Evolutionary conservation across 306 rosid genomes (phyloP).

Genomic region (Hippophae gyantsensis): DNA sequence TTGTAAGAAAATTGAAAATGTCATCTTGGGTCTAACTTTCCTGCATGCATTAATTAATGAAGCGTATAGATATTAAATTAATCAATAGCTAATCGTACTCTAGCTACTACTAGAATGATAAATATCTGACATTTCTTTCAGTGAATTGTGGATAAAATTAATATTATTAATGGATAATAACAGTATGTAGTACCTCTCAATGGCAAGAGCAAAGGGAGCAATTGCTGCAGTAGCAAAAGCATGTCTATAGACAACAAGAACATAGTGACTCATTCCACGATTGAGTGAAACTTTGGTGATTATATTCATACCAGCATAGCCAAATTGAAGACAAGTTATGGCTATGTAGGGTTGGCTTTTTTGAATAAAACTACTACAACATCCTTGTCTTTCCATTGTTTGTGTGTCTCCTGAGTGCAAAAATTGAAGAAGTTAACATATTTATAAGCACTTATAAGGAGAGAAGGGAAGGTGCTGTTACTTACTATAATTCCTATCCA

Average conservation of each 20-base stretch:
- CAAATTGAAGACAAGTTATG: constrained; percentile 75
- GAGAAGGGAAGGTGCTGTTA: not conserved
- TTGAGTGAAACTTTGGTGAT: constrained; percentile 75
- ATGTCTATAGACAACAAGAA: constrained; percentile 81
- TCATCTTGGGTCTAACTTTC: constrained; percentile 75
- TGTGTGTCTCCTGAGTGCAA: constrained; percentile 39
- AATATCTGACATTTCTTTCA: too few species aligned
- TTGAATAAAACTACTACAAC: constrained; percentile 20
- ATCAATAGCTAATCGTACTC: not conserved
- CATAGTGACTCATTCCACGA: constrained; percentile 90
- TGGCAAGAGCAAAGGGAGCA: constrained; percentile 88
- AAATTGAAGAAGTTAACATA: constrained; percentile 14
- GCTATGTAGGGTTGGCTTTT: constrained; percentile 84
- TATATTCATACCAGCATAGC: constrained; percentile 92
- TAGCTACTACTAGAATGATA: too few species aligned
- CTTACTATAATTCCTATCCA: not conserved
- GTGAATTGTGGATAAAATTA: too few species aligned
- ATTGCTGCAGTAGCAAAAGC: constrained; percentile 79
- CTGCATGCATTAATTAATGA: constrained; percentile 25
- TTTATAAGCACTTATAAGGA: constrained; percentile 26
- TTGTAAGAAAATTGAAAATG: constrained; percentile 57
- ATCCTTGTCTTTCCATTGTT: constrained; percentile 27
- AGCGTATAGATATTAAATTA: not conserved
- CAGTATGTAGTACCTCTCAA: constrained; percentile 48
- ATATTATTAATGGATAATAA: too few species aligned